phyloP scores from a whole-genome alignment of 2,329 filamentous ascomycete species.

The Sphaceloma murrayae region DNA sequence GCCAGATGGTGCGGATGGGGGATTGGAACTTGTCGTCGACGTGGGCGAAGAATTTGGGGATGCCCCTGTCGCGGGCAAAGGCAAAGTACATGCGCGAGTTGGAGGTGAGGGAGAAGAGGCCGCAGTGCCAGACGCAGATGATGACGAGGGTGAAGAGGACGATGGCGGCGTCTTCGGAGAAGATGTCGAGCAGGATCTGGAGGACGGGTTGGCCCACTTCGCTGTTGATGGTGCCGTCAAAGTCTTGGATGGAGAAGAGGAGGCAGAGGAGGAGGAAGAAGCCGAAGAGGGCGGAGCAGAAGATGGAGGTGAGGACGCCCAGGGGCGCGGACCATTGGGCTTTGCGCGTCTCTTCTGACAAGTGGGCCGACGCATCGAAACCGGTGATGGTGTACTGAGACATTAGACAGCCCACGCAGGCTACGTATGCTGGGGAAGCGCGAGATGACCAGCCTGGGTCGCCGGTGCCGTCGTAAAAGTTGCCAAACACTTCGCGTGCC shows the following conservation, averaged over 20 bases:
- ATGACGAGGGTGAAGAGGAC: slow-evolving; percentile 48
- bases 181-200: slow-evolving; percentile 50
- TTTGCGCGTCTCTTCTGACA: slow-evolving; percentile 49
- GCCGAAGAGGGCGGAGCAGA: slow-evolving; percentile 48
- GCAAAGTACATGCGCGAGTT: slow-evolving; percentile 54
- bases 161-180: slow-evolving; percentile 47
- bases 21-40: slow-evolving; percentile 43
- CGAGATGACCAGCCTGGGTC: slow-evolving; percentile 45
- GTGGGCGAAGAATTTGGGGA: slow-evolving; percentile 46
- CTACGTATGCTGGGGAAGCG: slow-evolving; percentile 47
- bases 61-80: slow-evolving; percentile 46
- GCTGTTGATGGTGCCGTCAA: slow-evolving; percentile 39
- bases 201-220: slow-evolving; percentile 45
- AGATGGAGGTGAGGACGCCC: slow-evolving; percentile 48
- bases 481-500: slow-evolving; percentile 25
- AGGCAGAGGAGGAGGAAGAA: slow-evolving; percentile 50
- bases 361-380: slow-evolving; percentile 48
- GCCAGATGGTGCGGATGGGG: slow-evolving; percentile 47
- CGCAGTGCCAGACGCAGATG: slow-evolving; percentile 53
- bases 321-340: slow-evolving; percentile 50
- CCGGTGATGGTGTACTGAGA: slow-evolving; percentile 47
- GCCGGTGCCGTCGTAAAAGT: slow-evolving; percentile 43
- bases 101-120: slow-evolving; percentile 48
- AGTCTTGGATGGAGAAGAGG: slow-evolving; percentile 51
- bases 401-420: slow-evolving; percentile 46